Evolutionary conservation across 2,329 filamentous ascomycete species (phyloP), one percentile per base, ranked within the genome.

Genomic region (Fusarium odoratissimum): DNA sequence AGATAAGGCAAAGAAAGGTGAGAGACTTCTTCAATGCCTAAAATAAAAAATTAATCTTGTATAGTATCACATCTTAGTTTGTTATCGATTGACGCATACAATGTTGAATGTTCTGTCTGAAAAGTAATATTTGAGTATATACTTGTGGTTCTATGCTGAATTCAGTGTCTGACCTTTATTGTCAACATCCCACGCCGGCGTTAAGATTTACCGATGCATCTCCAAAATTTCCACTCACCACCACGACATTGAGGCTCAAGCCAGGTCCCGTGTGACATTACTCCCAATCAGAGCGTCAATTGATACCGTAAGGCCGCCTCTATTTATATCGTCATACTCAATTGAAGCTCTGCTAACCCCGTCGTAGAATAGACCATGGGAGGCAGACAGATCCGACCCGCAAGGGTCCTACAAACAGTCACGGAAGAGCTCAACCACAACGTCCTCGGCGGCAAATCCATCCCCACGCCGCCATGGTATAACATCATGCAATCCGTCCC

Each of bases 401-500:
- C 85, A 44, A 80, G 84, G 78, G 84, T 88, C 77, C 84, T 84
- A 75, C 82, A 86, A 76, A 82, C 82, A 67, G 83, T 86, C 69
- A 78, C 82, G 31, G 79, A 82, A 56, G 81, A 87, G 72, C 78
- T 88, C 60, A 81, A 83, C 75, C 81, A 84, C 71, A 80, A 77
- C 55, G 78, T 84, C 70, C 80, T 85, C 58, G 75, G 72, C 66
- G 74, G 81, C 67, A 76, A 67, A 68, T 77, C 77, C 58, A 77
- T 80, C 76, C 79, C 78, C 51, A 82, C 81, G 52, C 80, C 83
- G 58, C 80, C 85, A 59, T 91, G 89, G 89, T 86, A 86, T 67
- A 79, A 84, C 14, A 85, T 86, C 35, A 79, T 90, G 73, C 82
- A 85, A 74, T 79, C 81, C 17, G 86, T 89, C 41, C 89, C 90